phyloP scores from a whole-genome alignment of 1,284 basidiomycete genomes.

The Moniliophthora roreri region DNA sequence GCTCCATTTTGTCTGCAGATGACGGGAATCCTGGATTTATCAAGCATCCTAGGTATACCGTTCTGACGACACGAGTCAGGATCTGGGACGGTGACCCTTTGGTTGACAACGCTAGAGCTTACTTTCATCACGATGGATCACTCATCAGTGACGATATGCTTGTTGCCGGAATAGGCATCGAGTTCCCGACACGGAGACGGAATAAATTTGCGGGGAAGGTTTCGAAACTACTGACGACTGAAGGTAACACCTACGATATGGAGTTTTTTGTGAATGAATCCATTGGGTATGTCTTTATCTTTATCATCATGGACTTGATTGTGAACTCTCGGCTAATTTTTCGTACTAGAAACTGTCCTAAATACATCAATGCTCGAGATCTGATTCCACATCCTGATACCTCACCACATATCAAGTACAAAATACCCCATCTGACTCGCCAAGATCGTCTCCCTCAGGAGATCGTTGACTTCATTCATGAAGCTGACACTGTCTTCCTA shows the following conservation, averaged over 20 bases:
- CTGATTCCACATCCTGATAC: conserved; percentile 40
- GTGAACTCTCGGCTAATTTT: background rate
- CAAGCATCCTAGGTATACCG: conserved; percentile 35
- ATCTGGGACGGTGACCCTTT: conserved; percentile 62
- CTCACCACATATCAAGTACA: conserved; percentile 35
- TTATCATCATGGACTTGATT: background rate
- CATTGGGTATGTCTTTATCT: conserved; percentile 41
- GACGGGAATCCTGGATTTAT: conserved; percentile 42
- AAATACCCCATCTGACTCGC: conserved; percentile 30
- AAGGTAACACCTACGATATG: conserved; percentile 27
- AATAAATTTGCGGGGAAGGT: conserved; percentile 64
- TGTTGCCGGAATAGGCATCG: conserved; percentile 60
- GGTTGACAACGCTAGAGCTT: conserved; percentile 31
- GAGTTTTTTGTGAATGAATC: conserved; percentile 52
- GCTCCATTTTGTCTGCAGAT: conserved; percentile 39
- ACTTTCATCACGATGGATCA: conserved; percentile 9
- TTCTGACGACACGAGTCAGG: conserved; percentile 40
- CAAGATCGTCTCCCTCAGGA: conserved; percentile 48
- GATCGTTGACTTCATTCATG: conserved; percentile 45
- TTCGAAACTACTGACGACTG: conserved; percentile 25
- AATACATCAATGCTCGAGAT: conserved; percentile 61
- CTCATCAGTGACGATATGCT: conserved; percentile 28
- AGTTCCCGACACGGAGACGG: conserved; percentile 54
- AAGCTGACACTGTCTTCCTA: conserved; percentile 54
- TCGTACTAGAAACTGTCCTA: conserved; percentile 57